Evolutionary conservation across 2,329 filamentous ascomycete genomes (phyloP), one percentile per base, ranked within the genome.

Genomic region (Hypoxylon rubiginosum): DNA sequence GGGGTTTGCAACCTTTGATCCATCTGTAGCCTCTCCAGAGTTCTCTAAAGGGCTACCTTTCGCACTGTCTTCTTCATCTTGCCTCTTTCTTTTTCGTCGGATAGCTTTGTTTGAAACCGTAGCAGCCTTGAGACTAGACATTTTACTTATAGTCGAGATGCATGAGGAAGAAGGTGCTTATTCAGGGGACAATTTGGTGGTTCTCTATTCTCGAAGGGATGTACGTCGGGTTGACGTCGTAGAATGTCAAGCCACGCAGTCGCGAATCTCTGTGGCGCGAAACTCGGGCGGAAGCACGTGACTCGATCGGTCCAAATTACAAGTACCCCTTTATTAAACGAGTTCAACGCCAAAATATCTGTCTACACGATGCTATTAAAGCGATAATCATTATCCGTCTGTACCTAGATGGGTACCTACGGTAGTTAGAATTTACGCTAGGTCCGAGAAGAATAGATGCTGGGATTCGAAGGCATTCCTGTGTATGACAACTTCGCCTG

Each of bases 101-200:
- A 79, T 66, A 39, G 77, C 58, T 41, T 73, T 72, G 62, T 83
- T 82, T 2, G 82, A 83, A 15, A 83, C 80, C 5, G 83, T 83
- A 8, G 82, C 82, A 58, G 82, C 83, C 73, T 84, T 81, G 28
- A 84, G 72, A 69, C 80, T 80, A 70, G 81, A 77, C 82, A 84
- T 84, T 24, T 75, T 68, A 74, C 59, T 67, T 72, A 43, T 72
- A 72, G 45, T 74, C 71, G 53, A 74, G 68, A 71, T 74, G 72
- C 73, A 76, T 76, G 54, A 53, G 62, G 54, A 32, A 13, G 24
- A 50, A 26, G 19, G 19, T 50, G 46, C 49, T 55, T 48, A 32
- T 13, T 32, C 1, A 39, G 43, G 19, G 51, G 17, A 11, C 21
- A 30, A 34, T 30, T 50, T 21, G 7, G 39, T 36, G 28, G 17